phyloP scores from a whole-genome alignment of 805 yeast species.

The Nakazawaea wyomingensis region DNA sequence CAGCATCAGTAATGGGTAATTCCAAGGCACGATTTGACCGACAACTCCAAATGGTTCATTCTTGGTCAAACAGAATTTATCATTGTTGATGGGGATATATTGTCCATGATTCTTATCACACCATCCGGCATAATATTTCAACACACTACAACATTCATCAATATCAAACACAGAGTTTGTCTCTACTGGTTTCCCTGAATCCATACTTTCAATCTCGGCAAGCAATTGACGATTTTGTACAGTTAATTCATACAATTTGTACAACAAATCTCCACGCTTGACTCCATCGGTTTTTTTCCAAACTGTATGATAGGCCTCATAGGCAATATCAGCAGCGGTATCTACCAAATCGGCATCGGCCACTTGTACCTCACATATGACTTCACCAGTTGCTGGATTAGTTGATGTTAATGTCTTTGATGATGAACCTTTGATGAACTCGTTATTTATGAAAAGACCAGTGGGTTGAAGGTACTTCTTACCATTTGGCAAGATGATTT shows the following conservation, averaged over 20 bases:
- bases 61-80: conserved; percentile 48
- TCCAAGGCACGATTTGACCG: conserved; percentile 82
- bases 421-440: conserved; percentile 56
- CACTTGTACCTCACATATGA: conserved; percentile 43
- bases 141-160: conserved; percentile 46
- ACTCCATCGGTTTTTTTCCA: conserved; percentile 46
- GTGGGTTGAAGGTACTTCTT: conserved; percentile 56
- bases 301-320: conserved; percentile 37
- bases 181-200: conserved; percentile 52
- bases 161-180: conserved; percentile 57
- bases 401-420: conserved; percentile 54
- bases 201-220: conserved; percentile 54
- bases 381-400: conserved; percentile 52
- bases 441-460: conserved; percentile 85
- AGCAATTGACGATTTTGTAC: conserved; percentile 43
- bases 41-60: conserved; percentile 47
- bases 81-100: conserved; percentile 54
- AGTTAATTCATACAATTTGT: conserved; percentile 45
- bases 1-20: conserved; percentile 74
- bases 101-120: conserved; percentile 69
- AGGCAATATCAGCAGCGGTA: conserved; percentile 47
- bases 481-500: conserved; percentile 37
- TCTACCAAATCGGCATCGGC: conserved; percentile 50
- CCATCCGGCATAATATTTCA: conserved; percentile 69
- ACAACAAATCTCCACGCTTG: conserved; percentile 38